Conservation (phyloP, 108 stramenopile genomes). For the Parmales sp. region DNA sequence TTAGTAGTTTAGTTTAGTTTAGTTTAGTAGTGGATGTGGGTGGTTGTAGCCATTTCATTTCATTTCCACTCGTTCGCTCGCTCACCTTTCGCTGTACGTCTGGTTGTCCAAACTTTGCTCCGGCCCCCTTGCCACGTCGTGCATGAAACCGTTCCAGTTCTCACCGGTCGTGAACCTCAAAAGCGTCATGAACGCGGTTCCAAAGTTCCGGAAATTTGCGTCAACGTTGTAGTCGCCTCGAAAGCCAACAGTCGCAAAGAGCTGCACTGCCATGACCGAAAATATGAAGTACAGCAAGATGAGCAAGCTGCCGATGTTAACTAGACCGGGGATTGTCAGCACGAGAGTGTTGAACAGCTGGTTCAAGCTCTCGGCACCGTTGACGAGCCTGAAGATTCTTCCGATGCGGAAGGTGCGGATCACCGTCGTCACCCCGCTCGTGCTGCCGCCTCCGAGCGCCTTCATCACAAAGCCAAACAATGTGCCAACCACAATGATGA, state of each 20-base stretch:
- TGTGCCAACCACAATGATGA: slow-evolving; percentile 40
- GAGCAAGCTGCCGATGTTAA: slow-evolving; percentile 49
- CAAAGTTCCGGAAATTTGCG: slow-evolving; percentile 54
- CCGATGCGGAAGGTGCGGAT: slow-evolving; percentile 51
- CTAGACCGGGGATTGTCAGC: slow-evolving; percentile 36
- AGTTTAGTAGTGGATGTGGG: no score
- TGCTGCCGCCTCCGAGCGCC: neutral
- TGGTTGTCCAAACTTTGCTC: slow-evolving; percentile 17
- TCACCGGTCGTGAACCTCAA: slow-evolving; percentile 65
- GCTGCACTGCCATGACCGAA: slow-evolving; percentile 45
- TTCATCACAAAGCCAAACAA: slow-evolving; percentile 30
- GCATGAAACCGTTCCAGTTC: slow-evolving; percentile 57
- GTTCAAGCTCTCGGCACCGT: slow-evolving; percentile 30
- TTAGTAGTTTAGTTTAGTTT: slow-evolving; percentile 15
- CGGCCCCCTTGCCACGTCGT: slow-evolving; percentile 6
- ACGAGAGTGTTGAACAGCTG: slow-evolving; percentile 51
- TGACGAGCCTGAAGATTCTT: slow-evolving; percentile 47
- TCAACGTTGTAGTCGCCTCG: slow-evolving; percentile 31
- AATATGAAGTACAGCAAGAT: slow-evolving; percentile 54
- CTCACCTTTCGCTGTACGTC: neutral
- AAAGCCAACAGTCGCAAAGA: slow-evolving; percentile 12
- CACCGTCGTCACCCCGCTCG: slow-evolving; percentile 19
- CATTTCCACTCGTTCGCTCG: no score
- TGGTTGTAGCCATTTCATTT: no score
- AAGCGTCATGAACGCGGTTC: slow-evolving; percentile 45